Evolutionary conservation across 768 basidiomycete species (phyloP), one percentile per base, ranked within the genome.

Genomic region (Postia placenta): DNA sequence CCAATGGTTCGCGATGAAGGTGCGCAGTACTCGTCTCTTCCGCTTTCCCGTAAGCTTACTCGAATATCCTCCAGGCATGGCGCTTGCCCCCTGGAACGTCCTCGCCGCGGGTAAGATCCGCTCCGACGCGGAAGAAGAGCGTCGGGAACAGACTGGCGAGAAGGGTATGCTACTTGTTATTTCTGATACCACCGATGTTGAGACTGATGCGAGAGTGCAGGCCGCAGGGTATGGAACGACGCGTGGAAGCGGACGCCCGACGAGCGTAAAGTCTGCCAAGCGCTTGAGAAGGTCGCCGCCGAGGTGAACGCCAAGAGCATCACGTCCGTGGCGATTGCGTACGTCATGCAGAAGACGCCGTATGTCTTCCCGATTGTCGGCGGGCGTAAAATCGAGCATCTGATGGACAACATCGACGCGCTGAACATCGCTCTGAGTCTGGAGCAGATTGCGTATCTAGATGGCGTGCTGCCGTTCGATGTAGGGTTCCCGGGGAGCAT

Each of bases 291-390:
- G 47, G 66, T 73, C 15, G 70, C 70, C 0, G 58, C 58, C 5
- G 66, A 74, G 49, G 59, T 70, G 17, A 69, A 69, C 4, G 58
- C 60, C 3, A 56, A 66, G 50, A 59, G 59, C 38, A 40, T 55
- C 25, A 74, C 11, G 62, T 75, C 22, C 48, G 52, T 76, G 2
- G 74, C 74, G 5, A 72, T 79, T 47, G 73, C 74, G 12, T 78
- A 76, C 49, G 62, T 78, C 7, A 60, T 79, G 60, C 72, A 76
- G 25, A 79, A 78, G 56, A 65, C 71, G 3, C 69, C 71, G 0
- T 74, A 65, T 43, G 72, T 74, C 0, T 76, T 77, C n/a, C n/a
- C n/a, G n/a, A n/a, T n/a, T n/a, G n/a, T n/a, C n/a, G n/a, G n/a
- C n/a, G n/a, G n/a, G n/a, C n/a, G n/a, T n/a, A n/a, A n/a, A n/a